A percentile compares a stretch with the other conserved stretches of the same genome.
Conservation (phyloP, 2,329 filamentous ascomycete genomes). For the Fusarium annulatum region DNA sequence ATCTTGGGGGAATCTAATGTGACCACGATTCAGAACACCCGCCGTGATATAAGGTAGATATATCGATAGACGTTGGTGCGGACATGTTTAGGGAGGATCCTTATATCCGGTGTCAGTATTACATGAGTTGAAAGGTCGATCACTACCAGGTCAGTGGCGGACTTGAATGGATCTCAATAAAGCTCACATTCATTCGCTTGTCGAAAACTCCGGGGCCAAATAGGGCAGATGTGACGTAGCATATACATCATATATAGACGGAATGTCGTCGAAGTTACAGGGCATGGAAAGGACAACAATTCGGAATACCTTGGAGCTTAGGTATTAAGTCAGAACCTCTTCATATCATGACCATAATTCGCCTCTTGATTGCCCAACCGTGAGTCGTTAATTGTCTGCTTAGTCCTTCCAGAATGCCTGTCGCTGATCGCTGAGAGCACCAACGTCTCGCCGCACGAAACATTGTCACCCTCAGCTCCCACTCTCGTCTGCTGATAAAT, state of each 20-base stretch:
- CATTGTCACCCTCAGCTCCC: not conserved
- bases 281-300: not conserved
- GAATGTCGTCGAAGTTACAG: constrained; percentile 11
- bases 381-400: not conserved
- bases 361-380: not conserved
- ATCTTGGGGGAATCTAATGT: not conserved
- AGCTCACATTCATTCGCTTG: constrained; percentile 6
- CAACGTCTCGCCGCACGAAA: not conserved
- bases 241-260: constrained; percentile 14
- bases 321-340: not conserved
- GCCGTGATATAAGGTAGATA: not conserved
- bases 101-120: not conserved
- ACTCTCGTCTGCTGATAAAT: not conserved
- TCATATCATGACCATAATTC: not conserved
- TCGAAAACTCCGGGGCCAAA: not conserved
- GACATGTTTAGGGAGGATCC: not conserved
- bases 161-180: not conserved
- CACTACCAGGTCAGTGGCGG: not conserved
- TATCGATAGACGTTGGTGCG: not conserved
- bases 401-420: not conserved
- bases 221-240: constrained; percentile 22
- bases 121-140: not conserved
- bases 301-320: not conserved
- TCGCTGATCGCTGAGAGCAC: not conserved
- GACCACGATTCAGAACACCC: not conserved